These are phyloP conservation scores for Solanum megistacrolobum DNA, from an alignment of 257 asterid genomes.

Conservation along the genomic window DNA sequence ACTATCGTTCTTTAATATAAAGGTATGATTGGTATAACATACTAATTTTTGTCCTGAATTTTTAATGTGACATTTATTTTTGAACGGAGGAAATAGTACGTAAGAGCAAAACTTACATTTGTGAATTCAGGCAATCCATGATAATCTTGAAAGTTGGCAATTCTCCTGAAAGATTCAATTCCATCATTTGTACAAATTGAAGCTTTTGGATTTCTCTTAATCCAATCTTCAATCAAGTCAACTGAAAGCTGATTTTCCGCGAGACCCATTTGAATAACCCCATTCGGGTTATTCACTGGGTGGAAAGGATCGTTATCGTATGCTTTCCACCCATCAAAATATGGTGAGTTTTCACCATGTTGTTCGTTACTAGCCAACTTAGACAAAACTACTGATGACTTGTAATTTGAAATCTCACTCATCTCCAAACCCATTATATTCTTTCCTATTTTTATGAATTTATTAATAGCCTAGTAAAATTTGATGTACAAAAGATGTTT, in stretches of 20 bases:
- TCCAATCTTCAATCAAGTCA: not conserved
- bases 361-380: constrained; percentile 41
- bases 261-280: constrained; percentile 90
- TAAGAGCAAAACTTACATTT: not conserved
- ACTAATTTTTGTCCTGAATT: not conserved
- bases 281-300: constrained; percentile 39
- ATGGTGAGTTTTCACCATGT: constrained; percentile 78
- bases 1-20: not conserved
- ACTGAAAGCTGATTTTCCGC: constrained; percentile 30
- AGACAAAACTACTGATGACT: constrained; percentile 24
- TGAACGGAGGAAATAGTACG: not conserved
- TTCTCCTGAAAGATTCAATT: not conserved
- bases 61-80: not conserved
- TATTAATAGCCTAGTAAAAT: not conserved
- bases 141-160: not conserved
- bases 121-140: not conserved
- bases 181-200: not conserved
- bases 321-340: constrained; percentile 91
- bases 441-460: not conserved
- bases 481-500: not conserved
- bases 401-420: not conserved
- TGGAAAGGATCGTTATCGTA: constrained; percentile 70
- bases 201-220: not conserved
- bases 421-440: not conserved
- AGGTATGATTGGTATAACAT: not conserved